Evolutionary conservation across 1,284 basidiomycete species (phyloP), one percentile per base, ranked within the genome.

Genomic region (Moesziomyces aphidis): DNA sequence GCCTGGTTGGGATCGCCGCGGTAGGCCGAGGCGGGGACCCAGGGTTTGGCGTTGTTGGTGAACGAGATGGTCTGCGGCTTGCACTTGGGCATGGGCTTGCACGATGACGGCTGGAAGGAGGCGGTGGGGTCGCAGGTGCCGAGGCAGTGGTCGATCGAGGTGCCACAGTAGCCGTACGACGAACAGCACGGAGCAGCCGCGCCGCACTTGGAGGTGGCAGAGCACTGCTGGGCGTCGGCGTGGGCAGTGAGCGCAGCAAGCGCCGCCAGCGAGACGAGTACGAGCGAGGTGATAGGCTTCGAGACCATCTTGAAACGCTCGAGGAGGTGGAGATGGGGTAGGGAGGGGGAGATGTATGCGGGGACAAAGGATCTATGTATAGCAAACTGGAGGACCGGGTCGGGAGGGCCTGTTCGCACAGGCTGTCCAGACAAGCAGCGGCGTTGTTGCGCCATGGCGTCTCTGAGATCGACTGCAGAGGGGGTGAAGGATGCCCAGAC

Each of bases 21-120:
- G 67, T 78, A 79, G 5, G 60, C 21, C 2, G 63, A 36, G 31
- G 65, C 47, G 11, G 66, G 23, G 13, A 75, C 53, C 46, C 53
- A 75, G 15, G 73, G 66, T 15, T 72, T 71, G 39, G 62, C 56
- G n/a, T 56, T 68, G 61, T 73, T 76, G 48, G 55, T 57, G 43
- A 79, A 73, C 22, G 22, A 43, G 66, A 79, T 63, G 66, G 53
- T 67, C 24, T 58, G 60, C 1, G 65, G 28, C 28, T 69, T 66
- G 74, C 77, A 79, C 26, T 71, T 64, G 39, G 77, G 77, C 58
- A 73, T 71, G 6, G 77, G 68, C 22, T 58, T 56, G 66, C 77
- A 79, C 10, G 68, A 69, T 15, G 46, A 50, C 24, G 72, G 71
- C 28, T 55, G 39, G 59, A 71, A 73, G 7, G 73, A 76, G 1